Base-by-base conservation (phyloP, 805 yeast species). In the Tetrapisispora fleetii region DNA sequence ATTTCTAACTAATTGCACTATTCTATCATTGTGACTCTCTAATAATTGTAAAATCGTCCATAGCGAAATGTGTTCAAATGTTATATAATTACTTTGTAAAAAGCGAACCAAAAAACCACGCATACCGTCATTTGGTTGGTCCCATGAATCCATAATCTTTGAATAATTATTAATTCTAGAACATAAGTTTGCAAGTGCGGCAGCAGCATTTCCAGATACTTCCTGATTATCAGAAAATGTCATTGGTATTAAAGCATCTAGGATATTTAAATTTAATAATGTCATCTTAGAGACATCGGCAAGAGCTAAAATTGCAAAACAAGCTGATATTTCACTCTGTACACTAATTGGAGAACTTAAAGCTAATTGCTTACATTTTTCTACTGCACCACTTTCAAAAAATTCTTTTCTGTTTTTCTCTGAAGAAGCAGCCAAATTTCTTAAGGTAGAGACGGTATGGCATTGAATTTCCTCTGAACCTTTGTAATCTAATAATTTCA, bases 121-220 rank as follows among this genome's bases (percentile, higher is more conserved):
- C 50, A 93, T 83, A 49, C 98, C 98, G 51, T 87, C 89, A 45
- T 77, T 78, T 40, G 95, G 95, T 50, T 72, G 71, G 21, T 77
- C 72, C 95, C 97, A 93, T 55, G 81, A 77, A 48, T 79, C 76
- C 50, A 88, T 75, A 52, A 93, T 86, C 54, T 83, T 81, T 50
- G 81, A 76, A 67, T 90, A 90, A 58, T 87, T 90, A 58, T 78
- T 78, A 36, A 91, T 87, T 68, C 96, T 80, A 4, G 97, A 89
- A 56, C 96, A 88, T 58, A 93, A 72, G 63, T 93, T 93, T 30
- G 99, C 99, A 56, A 93, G 76, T 1, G 99, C 98, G 36, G 99
- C 99, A 16, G 98, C 99, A 2, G 96, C 85, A 67, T 93, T 93
- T 49, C 99, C 99, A 66, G 96, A 93, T 17, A 93, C 97, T 68